Base-by-base conservation (phyloP, 768 basidiomycete genomes). In the Tulasnella sp. region DNA sequence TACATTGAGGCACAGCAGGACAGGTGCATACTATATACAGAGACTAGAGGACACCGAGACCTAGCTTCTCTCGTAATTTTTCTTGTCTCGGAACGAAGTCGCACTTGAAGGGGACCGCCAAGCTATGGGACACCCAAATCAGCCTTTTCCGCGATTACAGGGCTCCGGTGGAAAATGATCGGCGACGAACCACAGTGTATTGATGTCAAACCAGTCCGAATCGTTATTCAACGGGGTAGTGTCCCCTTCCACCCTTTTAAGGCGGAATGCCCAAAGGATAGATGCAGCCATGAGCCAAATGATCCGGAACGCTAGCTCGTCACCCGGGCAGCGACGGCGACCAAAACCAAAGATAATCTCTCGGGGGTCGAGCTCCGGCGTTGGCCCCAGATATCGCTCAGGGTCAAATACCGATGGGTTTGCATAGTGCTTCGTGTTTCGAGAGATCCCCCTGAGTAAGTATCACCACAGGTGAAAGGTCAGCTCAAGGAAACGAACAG, bases 391-490 rank as follows among this genome's bases (percentile, higher is more conserved):
- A 31, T 25, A 78, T 25, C 77, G 77, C 22, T 71, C 76, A 12
- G 77, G 77, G 54, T 69, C 42, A 36, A 78, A 78, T 14, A 8
- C 0, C 1, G 22, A 29, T 8, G 77, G 76, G 15, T 64, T 31
- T 3, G 25, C 0, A 12, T 64, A 64, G 11, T 64, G 31, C 1
- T 64, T 17, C 9, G 58, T 64, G 58, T 34, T 31, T 0, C 58
- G 58, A 7, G 29, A 29, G 25, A 64, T 64, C 0, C 29, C 58
- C 58, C 58, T 64, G 22, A 25, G n/a, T 8, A 42, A 42, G 42
- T 8, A 8, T 42, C 42, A 42, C 42, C 9, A 42, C 8, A 42
- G 8, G 42, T 42, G 42, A 17, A 42, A 8, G 42, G n/a, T n/a
- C n/a, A n/a, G n/a, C n/a, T n/a, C n/a, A n/a, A n/a, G n/a, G n/a